Evolutionary conservation across 2,329 filamentous ascomycete genomes (phyloP), one percentile per base, ranked within the genome.

Genomic region (Diaporthe eres): DNA sequence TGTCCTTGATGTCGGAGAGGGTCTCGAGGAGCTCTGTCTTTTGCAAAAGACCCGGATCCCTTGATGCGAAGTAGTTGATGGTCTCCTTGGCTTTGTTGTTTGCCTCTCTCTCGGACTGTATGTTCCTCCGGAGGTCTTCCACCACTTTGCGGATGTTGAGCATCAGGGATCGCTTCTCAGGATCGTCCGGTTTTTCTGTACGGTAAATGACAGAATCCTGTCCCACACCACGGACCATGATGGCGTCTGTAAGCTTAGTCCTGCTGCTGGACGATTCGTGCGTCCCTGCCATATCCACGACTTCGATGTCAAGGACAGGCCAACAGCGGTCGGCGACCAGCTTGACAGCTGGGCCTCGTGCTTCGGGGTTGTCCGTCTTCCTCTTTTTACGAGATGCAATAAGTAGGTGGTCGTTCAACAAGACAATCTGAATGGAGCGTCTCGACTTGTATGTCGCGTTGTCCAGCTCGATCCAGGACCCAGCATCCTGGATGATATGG

Each of bases 371-470:
- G 77, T 98, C 96, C 3, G 92, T 88, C 80, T 96, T 95, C 81
- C 96, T 95, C 87, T 98, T 98, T 87, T 98, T 98, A 79, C 94
- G 92, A 34, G 94, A 95, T 5, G 97, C 97, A 68, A 99, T 90
- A 31, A 99, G 90, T 2, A 99, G 87, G 84, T 99, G 96, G 81
- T 99, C 97, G 82, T 98, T 99, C 3, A 99, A 88, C 75, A 99
- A 85, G 76, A 98, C 96, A 76, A 99, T 92, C 82, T 98, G 95
- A 83, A 98, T 96, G 39, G 95, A 93, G 57, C 97, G 90, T 78
- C 94, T 90, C 5, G 96, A 95, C 84, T 98, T 98, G 92, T 98
- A 98, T 0, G 97, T 99, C 15, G 97, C 97, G 78, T 97, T 97
- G 85, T 99, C 97, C 77, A 99, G 88, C 85, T 99, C 96, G 76